Evolutionary conservation across 495 filamentous ascomycete genomes (phyloP), one percentile per base, ranked within the genome.

Genomic region (Neurospora intermedia): DNA sequence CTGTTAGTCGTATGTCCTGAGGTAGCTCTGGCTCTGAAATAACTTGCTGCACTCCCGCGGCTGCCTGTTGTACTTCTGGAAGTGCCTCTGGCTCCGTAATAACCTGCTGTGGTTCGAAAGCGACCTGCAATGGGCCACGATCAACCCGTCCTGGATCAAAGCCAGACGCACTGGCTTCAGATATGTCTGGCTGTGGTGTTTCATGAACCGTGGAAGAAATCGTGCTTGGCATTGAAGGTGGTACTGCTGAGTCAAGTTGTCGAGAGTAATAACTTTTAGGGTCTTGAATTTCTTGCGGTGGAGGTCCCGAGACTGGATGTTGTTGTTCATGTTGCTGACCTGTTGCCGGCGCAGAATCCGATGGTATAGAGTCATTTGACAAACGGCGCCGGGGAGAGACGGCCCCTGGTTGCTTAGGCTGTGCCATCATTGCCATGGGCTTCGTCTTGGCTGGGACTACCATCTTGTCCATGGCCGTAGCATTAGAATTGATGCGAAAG

Each of bases 401-500:
- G 54, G 27, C 54, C 31, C 27, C 54, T 3, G 54, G 2, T 66
- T 16, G 11, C 31, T 66, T 35, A 18, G 27, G 27, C 54, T 66
- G 54, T 66, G 54, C 54, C 27, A 66, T 66, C 54, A 66, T 66
- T 35, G 13, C 27, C 54, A 66, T 66, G 15, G 54, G 54, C 31
- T 66, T 66, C 54, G 27, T 66, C 54, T 66, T 66, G 27, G 54
- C 27, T 66, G 15, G 27, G 7, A 35, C 7, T 38, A 27, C 15
- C 27, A 31, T 9, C 35, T 18, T 35, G 27, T 35, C 54, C 54
- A 18, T 38, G 27, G 54, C 31, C 13, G 15, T 66, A 27, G 54
- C 54, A 66, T 18, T 6, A 18, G 54, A 13, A 66, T 35, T 35
- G n/a, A 80, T 73, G 9, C 69, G 69, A 73, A 81, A 80, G 27